phyloP scores from a whole-genome alignment of 768 basidiomycete species.

The Lactifluus hygrophoroides region DNA sequence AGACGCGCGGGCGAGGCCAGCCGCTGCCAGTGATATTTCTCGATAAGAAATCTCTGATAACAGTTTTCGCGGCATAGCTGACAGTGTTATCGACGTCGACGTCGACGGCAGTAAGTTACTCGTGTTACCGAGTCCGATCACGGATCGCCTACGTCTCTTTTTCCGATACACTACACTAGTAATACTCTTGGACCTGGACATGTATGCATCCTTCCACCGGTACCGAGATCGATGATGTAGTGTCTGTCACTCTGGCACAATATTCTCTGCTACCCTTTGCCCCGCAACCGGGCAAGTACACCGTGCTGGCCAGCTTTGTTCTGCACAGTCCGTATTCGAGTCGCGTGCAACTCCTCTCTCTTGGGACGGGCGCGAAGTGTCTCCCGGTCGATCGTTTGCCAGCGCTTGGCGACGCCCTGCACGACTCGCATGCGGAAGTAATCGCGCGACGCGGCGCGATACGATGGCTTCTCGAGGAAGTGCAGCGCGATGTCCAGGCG shows the following conservation, averaged over 20 bases:
- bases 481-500: conserved; percentile 29
- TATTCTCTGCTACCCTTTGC: conserved; percentile 41
- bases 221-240: conserved; percentile 24
- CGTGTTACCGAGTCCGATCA: too few relatives aligned
- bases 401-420: conserved; percentile 63
- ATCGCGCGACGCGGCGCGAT: conserved; percentile 74
- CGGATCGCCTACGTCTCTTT: too few relatives aligned
- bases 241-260: conserved; percentile 32
- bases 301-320: conserved; percentile 49
- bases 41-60: too few relatives aligned
- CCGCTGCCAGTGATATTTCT: too few relatives aligned
- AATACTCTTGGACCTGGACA: too few relatives aligned
- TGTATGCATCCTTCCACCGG: conserved; percentile 13
- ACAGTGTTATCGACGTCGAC: too few relatives aligned
- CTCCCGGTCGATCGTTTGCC: conserved; percentile 59
- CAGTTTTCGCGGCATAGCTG: too few relatives aligned
- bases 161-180: too few relatives aligned
- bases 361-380: conserved; percentile 83
- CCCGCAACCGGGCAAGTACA: conserved; percentile 51
- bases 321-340: conserved; percentile 33
- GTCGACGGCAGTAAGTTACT: too few relatives aligned
- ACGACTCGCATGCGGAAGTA: conserved; percentile 90
- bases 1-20: too few relatives aligned
- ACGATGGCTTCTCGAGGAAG: conserved; percentile 75
- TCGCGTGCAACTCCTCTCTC: conserved; percentile 48